Evolutionary conservation across 2,329 filamentous ascomycete genomes (phyloP), one percentile per base, ranked within the genome.

Genomic region (Decorospora gaudefroyi): DNA sequence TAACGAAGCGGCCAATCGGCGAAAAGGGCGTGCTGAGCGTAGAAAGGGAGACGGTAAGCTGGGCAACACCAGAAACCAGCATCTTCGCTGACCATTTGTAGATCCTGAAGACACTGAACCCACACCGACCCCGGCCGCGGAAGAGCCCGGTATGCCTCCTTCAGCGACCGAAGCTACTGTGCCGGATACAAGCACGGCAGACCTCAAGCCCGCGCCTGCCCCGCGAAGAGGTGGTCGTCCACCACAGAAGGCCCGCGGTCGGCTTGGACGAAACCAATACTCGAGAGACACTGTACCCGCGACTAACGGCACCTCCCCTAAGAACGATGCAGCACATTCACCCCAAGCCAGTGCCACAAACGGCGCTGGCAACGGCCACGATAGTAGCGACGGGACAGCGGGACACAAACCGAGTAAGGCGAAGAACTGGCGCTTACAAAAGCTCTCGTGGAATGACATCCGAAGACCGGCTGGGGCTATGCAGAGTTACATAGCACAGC

Each of bases 401-500:
- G 44, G 75, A 76, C 35, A 80, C 79, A 69, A 66, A 68, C 78
- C 77, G 53, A 84, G 80, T 55, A 90, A 88, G 67, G 69, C 75
- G 3, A 77, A 77, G 49, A 76, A 78, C 36, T 75, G 76, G 69
- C 76, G 80, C 51, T 70, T 78, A 9, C 75, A 81, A 39, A 75
- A 78, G 57, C 82, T 90, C 44, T 91, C 85, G 18, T 88, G 95
- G 84, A 85, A 85, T 47, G 90, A 96, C 64, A 90, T 95, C 83
- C 89, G 88, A 72, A 83, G 88, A 53, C 85, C 90, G 7, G 89
- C 91, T 4, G 82, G 87, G 3, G 87, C 82, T 13, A 95, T 96
- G 65, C 79, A 95, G 46, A 90, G 93, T 57, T 96, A 92, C 64
- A 96, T 96, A 52, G 86, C 87, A 3, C 84, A 89, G 55, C 92